These are phyloP conservation scores for Penicillium salamii DNA, from an alignment of 495 filamentous ascomycete genomes.

Conservation along the genomic window DNA sequence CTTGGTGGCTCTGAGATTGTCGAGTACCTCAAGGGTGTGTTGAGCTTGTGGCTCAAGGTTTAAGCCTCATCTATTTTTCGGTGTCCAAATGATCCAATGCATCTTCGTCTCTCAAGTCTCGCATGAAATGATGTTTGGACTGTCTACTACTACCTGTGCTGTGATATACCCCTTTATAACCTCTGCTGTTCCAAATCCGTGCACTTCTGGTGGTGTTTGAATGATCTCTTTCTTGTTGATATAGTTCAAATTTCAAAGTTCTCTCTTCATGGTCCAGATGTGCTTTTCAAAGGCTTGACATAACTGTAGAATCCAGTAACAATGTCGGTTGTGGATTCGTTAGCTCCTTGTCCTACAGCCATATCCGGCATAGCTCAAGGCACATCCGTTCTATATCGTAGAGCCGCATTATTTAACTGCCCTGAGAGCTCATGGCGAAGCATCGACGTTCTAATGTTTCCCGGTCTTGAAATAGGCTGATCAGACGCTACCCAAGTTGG, in stretches of 20 bases:
- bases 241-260: slow-evolving; percentile 18
- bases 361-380: slow-evolving; percentile 39
- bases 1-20: slow-evolving; percentile 93
- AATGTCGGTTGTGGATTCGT: no score
- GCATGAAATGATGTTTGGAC: slow-evolving; percentile 8
- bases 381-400: no score
- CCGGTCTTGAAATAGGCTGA: no score
- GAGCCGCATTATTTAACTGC: slow-evolving; percentile 34
- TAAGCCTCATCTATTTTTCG: slow-evolving; percentile 31
- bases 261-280: slow-evolving; percentile 15
- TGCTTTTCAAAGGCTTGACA: slow-evolving; percentile 23
- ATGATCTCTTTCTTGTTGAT: slow-evolving; percentile 22
- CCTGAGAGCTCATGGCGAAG: no score
- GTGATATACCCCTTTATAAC: slow-evolving; percentile 28
- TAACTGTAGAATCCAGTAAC: no score
- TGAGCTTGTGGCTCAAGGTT: slow-evolving; percentile 86
- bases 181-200: slow-evolving; percentile 12
- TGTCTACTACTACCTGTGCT: slow-evolving; percentile 15
- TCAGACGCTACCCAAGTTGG: neutral
- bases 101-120: slow-evolving; percentile 10
- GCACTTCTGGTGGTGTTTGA: slow-evolving; percentile 24
- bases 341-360: no score
- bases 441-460: no score
- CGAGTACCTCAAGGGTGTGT: slow-evolving; percentile 93
- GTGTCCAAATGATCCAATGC: neutral